phyloP scores from a whole-genome alignment of 805 yeast genomes.

The Yarrowia sp. region DNA sequence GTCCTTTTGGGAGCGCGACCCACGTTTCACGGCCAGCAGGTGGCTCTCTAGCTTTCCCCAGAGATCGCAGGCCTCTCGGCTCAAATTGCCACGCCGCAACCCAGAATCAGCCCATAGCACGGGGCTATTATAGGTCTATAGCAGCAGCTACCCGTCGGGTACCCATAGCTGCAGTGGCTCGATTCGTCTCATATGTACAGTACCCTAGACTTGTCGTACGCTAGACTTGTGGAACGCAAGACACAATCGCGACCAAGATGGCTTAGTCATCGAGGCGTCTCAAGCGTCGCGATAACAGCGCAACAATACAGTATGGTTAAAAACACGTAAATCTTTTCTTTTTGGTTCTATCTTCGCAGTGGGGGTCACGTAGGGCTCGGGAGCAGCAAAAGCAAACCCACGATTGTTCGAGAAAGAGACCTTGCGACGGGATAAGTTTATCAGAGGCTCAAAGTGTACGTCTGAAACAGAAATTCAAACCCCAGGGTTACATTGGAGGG shows the following conservation, averaged over 20 bases:
- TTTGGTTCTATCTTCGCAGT: not conserved
- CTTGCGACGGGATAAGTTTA: not conserved
- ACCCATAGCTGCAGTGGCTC: too few relatives aligned
- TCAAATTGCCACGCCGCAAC: too few relatives aligned
- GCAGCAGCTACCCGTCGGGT: too few relatives aligned
- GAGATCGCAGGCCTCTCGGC: too few relatives aligned
- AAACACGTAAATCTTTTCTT: not conserved
- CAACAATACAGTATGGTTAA: not conserved
- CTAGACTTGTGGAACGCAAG: too few relatives aligned
- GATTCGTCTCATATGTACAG: too few relatives aligned
- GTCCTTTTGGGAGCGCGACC: not conserved
- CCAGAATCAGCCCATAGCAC: too few relatives aligned
- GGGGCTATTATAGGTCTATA: too few relatives aligned
- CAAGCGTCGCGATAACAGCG: not conserved
- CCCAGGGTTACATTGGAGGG: not conserved
- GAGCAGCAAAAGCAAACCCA: not conserved
- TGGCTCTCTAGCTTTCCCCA: too few relatives aligned
- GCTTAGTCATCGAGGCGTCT: not conserved
- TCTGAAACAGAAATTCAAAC: not conserved
- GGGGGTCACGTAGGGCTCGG: slow-evolving; percentile 10
- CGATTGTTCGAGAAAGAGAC: not conserved
- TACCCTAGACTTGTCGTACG: too few relatives aligned
- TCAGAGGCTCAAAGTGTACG: not conserved
- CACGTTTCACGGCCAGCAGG: not conserved
- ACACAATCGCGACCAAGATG: too few relatives aligned